Conservation (phyloP, 148 eudicot species). For the Arctostaphylos glauca region DNA sequence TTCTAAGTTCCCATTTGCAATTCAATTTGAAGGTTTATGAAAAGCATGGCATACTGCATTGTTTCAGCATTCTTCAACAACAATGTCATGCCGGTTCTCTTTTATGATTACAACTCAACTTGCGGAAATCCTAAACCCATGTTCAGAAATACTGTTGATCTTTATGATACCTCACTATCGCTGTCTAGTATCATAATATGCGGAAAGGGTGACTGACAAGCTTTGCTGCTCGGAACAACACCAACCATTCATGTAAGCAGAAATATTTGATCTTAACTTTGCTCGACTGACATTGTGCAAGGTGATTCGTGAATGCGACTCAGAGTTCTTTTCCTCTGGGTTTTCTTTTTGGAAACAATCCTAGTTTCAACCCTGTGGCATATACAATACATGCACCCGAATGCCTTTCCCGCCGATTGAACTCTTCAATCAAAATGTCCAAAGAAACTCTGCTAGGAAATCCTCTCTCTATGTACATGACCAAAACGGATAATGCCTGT, state of each 20-base stretch:
- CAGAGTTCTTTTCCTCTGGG: constrained; percentile 22
- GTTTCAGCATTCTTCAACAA: background rate
- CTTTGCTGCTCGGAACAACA: background rate
- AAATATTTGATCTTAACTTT: background rate
- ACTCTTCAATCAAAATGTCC: constrained; percentile 52
- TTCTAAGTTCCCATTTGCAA: background rate
- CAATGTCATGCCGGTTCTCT: background rate
- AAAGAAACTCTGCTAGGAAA: constrained; percentile 48
- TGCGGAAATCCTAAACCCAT: background rate
- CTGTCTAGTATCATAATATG: background rate
- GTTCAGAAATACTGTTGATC: background rate
- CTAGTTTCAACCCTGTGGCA: constrained; percentile 63
- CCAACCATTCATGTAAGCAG: background rate
- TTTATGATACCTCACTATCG: background rate
- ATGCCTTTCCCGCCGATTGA: constrained; percentile 44
- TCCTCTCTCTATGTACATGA: constrained; percentile 32
- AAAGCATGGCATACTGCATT: background rate
- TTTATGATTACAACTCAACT: background rate
- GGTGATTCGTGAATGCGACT: background rate
- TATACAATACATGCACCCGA: constrained; percentile 44
- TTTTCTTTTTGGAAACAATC: constrained; percentile 44
- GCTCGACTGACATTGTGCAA: background rate
- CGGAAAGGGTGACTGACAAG: background rate
- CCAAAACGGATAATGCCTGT: constrained; percentile 53
- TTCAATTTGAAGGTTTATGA: background rate